Conservation (phyloP, 2,329 filamentous ascomycete genomes). For the Phyllosticta citribraziliensis region DNA sequence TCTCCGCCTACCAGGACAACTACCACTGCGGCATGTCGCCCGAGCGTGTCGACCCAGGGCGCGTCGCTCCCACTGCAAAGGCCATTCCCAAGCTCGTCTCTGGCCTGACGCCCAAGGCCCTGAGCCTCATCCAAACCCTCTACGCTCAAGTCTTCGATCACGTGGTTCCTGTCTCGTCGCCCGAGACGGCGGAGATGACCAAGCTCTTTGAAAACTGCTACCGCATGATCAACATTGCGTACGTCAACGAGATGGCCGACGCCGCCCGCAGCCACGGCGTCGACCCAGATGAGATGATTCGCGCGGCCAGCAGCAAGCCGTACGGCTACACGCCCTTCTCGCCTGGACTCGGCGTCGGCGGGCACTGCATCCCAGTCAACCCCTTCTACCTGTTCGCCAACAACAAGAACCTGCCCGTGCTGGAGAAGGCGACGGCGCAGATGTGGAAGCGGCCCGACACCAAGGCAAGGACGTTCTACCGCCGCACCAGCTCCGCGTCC, state of each 20-base stretch:
- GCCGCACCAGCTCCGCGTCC: background rate
- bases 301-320: constrained; percentile 37
- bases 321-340: constrained; percentile 43
- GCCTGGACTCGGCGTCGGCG: constrained; percentile 43
- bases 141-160: constrained; percentile 41
- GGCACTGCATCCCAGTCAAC: constrained; percentile 49
- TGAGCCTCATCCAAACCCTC: constrained; percentile 34
- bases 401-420: constrained; percentile 35
- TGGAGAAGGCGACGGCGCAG: constrained; percentile 34
- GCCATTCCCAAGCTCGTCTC: constrained; percentile 46
- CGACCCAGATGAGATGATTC: constrained; percentile 42
- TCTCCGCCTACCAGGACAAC: constrained; percentile 16
- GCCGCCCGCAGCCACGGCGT: constrained; percentile 39
- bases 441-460: constrained; percentile 35
- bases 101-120: constrained; percentile 38
- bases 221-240: constrained; percentile 46
- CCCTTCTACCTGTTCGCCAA: constrained; percentile 44
- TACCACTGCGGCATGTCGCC: constrained; percentile 8
- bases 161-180: constrained; percentile 40
- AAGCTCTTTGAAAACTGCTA: constrained; percentile 52
- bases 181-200: constrained; percentile 49
- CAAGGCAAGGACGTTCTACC: constrained; percentile 16
- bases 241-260: constrained; percentile 48
- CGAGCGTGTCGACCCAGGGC: constrained; percentile 42
- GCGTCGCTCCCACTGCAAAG: constrained; percentile 25